phyloP scores from a whole-genome alignment of 2,329 filamentous ascomycete species.

The Fusarium sp. region DNA sequence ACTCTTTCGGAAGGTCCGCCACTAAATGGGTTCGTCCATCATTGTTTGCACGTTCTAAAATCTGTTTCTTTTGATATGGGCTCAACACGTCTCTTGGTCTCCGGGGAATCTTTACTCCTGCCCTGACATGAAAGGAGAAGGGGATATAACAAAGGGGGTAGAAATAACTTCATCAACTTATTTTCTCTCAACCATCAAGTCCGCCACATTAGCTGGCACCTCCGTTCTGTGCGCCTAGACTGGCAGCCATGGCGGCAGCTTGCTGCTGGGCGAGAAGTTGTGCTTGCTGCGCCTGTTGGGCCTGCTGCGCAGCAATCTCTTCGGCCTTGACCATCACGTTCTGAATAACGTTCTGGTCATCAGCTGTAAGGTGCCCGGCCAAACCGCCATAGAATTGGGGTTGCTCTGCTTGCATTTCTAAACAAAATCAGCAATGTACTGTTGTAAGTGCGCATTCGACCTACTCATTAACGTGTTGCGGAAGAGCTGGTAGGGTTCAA shows the following conservation, averaged over 20 bases:
- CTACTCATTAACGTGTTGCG: conserved; percentile 83
- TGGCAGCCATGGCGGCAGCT: conserved; percentile 34
- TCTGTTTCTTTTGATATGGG: conserved; percentile 46
- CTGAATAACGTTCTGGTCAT: conserved; percentile 85
- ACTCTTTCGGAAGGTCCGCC: conserved; percentile 41
- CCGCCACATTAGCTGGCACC: conserved; percentile 41
- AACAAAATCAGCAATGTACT: conserved; percentile 41
- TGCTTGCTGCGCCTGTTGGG: conserved; percentile 44
- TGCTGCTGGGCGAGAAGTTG: conserved; percentile 48
- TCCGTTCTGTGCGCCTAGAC: conserved; percentile 40
- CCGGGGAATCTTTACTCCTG: conserved; percentile 46
- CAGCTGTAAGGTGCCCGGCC: conserved; percentile 79
- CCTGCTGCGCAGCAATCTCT: conserved; percentile 53
- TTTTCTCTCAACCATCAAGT: conserved; percentile 25
- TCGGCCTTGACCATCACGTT: conserved; percentile 75
- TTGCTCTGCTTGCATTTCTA: conserved; percentile 90
- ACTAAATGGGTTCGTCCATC: conserved; percentile 42
- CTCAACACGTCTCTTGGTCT: conserved; percentile 43
- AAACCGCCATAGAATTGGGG: conserved; percentile 87
- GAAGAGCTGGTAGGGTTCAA: conserved; percentile 94
- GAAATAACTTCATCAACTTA: conserved; percentile 42
- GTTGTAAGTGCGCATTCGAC: conserved; percentile 50
- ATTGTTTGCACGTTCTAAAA: conserved; percentile 47
- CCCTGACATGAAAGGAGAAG: conserved; percentile 43
- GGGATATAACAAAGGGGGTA: conserved; percentile 45